These are phyloP conservation scores for Pleurotus cornucopiae DNA, from an alignment of 768 basidiomycete species.

Conservation along the genomic window DNA sequence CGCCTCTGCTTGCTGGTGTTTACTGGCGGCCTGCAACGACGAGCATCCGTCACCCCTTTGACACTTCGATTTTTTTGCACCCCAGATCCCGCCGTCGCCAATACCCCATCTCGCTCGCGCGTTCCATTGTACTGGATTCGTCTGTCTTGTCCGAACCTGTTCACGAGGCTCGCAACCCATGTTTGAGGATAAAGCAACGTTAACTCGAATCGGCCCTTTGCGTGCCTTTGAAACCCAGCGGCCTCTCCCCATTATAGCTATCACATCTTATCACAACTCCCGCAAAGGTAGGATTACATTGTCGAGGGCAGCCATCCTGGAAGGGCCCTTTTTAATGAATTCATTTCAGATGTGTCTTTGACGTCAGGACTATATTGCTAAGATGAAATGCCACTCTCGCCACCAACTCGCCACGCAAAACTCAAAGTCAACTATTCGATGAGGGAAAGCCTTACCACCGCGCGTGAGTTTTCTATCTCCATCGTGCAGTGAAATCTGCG, in stretches of 20 bases:
- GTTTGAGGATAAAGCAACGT: not conserved
- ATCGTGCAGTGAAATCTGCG: too few relatives aligned
- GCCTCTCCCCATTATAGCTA: not conserved
- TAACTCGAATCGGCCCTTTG: conserved; percentile 1
- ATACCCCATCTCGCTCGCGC: not conserved
- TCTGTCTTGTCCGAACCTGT: not conserved
- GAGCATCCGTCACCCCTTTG: not conserved
- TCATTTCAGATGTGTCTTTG: too few relatives aligned
- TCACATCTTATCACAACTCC: conserved; percentile 1
- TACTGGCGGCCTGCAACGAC: not conserved
- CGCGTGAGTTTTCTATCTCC: too few relatives aligned
- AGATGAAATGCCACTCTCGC: too few relatives aligned
- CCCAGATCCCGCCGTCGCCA: not conserved
- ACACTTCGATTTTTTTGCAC: not conserved
- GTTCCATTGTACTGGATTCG: conserved; percentile 5
- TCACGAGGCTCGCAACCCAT: conserved; percentile 8
- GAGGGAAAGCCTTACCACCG: too few relatives aligned
- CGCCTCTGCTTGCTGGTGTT: not conserved
- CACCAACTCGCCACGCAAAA: too few relatives aligned
- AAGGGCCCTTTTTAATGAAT: too few relatives aligned
- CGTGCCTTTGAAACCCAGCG: conserved; percentile 2
- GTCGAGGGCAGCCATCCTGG: too few relatives aligned
- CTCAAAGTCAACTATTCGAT: too few relatives aligned
- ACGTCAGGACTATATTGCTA: too few relatives aligned
- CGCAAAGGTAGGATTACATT: too few relatives aligned